phyloP scores from a whole-genome alignment of 208 protist species.

The Leishmania aethiopica region DNA sequence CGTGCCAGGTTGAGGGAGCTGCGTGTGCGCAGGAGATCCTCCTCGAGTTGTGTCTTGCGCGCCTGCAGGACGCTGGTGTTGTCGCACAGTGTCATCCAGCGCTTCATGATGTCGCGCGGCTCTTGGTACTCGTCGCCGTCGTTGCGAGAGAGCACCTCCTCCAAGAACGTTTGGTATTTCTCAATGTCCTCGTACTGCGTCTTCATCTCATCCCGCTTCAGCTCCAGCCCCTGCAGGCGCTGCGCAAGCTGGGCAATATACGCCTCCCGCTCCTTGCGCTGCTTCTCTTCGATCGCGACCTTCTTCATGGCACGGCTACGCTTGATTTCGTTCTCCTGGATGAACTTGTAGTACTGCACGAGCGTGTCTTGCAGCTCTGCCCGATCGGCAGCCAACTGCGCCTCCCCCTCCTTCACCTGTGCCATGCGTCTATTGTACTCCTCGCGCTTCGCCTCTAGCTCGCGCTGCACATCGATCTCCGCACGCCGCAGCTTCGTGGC shows the following conservation, averaged over 20 bases:
- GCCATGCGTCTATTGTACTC: constrained; percentile 87
- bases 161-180: constrained; percentile 90
- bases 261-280: constrained; percentile 85
- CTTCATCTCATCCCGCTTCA: constrained; percentile 60
- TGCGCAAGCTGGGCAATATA: constrained; percentile 75
- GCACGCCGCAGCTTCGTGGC: constrained; percentile 85
- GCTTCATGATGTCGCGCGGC: constrained; percentile 89
- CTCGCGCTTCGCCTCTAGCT: constrained; percentile 87
- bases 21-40: constrained; percentile 89
- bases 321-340: constrained; percentile 94
- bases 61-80: constrained; percentile 92
- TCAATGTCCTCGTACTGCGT: constrained; percentile 60
- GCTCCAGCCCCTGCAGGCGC: constrained; percentile 58
- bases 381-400: constrained; percentile 73
- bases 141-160: constrained; percentile 89
- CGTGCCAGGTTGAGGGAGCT: constrained; percentile 81
- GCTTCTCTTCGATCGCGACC: constrained; percentile 80
- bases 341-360: constrained; percentile 95
- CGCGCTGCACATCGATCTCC: constrained; percentile 86
- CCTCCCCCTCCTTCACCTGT: constrained; percentile 81
- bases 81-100: constrained; percentile 91
- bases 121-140: constrained; percentile 93
- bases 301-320: constrained; percentile 87
- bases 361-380: constrained; percentile 90
- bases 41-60: constrained; percentile 91